Evolutionary conservation across 2,329 filamentous ascomycete genomes (phyloP).

Genomic region (Periconia sp.): DNA sequence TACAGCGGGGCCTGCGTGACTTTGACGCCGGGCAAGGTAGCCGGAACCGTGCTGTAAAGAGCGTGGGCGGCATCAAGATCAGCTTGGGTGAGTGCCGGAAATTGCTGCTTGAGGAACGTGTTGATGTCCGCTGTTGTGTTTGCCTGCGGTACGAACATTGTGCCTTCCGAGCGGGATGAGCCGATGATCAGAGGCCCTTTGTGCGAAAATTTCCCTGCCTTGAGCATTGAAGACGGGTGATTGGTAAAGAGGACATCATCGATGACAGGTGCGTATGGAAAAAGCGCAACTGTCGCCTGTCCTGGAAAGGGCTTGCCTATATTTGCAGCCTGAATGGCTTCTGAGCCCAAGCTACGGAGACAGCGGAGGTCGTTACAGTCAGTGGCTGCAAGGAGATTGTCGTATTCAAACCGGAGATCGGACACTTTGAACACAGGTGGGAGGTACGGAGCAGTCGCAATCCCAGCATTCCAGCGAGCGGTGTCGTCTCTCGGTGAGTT

Average conservation of each 20-base stretch:
- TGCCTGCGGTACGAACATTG: background rate
- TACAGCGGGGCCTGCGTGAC: too few relatives aligned
- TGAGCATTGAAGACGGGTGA: background rate
- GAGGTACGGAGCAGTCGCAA: background rate
- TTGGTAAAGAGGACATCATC: background rate
- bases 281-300: background rate
- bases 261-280: background rate
- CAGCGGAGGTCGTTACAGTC: background rate
- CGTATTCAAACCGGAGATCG: background rate
- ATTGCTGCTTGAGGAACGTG: too few relatives aligned
- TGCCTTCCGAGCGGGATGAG: background rate
- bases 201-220: background rate
- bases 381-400: background rate
- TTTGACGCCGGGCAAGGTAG: too few relatives aligned
- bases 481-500: conserved; percentile 29
- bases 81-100: too few relatives aligned
- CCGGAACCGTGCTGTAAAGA: too few relatives aligned
- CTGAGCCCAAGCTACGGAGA: background rate
- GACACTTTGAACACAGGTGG: background rate
- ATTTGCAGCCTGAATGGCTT: conserved; percentile 1
- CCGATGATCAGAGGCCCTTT: background rate
- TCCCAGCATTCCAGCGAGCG: background rate
- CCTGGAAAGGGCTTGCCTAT: background rate
- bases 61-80: too few relatives aligned
- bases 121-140: background rate